A percentile compares a stretch with the other conserved stretches of the same genome.
These are phyloP conservation scores for Saccharomyces hybrid DNA, from an alignment of 1,139 yeast genomes.

Conservation along the genomic window DNA sequence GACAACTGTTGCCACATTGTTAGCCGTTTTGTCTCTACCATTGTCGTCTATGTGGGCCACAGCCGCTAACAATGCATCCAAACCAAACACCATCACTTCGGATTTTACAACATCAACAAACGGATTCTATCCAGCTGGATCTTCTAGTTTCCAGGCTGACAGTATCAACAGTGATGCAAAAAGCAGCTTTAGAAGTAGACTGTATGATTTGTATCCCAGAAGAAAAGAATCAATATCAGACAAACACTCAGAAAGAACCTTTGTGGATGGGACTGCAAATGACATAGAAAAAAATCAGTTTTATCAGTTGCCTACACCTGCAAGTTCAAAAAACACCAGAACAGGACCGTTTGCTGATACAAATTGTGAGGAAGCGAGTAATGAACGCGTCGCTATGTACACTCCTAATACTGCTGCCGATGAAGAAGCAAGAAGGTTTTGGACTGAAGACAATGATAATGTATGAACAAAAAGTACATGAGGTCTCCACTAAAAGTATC, in stretches of 20 bases:
- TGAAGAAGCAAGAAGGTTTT: conserved; percentile 30
- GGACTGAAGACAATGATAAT: conserved; percentile 20
- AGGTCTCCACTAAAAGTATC: too few relatives aligned
- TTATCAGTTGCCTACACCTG: conserved; percentile 7
- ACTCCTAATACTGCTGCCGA: conserved; percentile 28
- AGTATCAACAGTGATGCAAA: conserved; percentile 11
- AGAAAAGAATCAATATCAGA: conserved; percentile 3
- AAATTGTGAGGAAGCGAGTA: neutral
- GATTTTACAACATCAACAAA: conserved; percentile 13
- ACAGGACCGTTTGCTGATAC: neutral
- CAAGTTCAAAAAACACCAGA: neutral
- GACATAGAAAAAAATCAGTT: conserved; percentile 8
- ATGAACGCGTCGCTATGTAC: neutral
- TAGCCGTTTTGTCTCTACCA: conserved; percentile 64
- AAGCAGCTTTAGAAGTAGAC: conserved; percentile 6
- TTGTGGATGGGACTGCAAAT: neutral
- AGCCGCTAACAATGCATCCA: conserved; percentile 42
- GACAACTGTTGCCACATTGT: conserved; percentile 36
- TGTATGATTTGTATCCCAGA: conserved; percentile 11
- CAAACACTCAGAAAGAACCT: conserved; percentile 6
- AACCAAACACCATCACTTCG: conserved; percentile 28
- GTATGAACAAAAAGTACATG: neutral
- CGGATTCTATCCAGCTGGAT: conserved; percentile 13
- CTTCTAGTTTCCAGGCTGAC: conserved; percentile 11
- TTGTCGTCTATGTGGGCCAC: conserved; percentile 84